phyloP scores from a whole-genome alignment of 2,329 filamentous ascomycete species.

The Chlorencoelia australis region DNA sequence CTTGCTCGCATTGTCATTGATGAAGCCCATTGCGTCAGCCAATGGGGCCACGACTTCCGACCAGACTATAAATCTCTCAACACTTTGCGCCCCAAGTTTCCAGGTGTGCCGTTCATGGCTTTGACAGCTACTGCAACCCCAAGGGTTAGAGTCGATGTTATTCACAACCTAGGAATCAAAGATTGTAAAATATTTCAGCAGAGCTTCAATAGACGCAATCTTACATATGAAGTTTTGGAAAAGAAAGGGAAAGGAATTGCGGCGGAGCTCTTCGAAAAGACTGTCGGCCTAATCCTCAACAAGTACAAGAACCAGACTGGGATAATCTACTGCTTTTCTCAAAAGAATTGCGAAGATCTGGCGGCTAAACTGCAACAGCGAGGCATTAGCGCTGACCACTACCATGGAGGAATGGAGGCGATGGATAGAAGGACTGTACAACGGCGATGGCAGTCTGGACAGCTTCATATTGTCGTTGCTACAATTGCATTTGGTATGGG shows the following conservation, averaged over 20 bases:
- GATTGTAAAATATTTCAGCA: constrained; percentile 72
- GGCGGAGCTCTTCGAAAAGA: constrained; percentile 32
- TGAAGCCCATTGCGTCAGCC: constrained; percentile 97
- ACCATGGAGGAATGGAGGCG: constrained; percentile 70
- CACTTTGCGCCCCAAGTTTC: constrained; percentile 59
- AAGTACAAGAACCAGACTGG: constrained; percentile 66
- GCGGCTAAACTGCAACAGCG: constrained; percentile 55
- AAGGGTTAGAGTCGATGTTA: constrained; percentile 85
- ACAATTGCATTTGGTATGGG: constrained; percentile 99
- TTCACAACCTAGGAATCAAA: constrained; percentile 76
- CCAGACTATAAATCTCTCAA: constrained; percentile 90
- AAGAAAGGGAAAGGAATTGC: constrained; percentile 32
- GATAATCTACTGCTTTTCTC: constrained; percentile 87
- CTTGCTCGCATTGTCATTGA: constrained; percentile 92
- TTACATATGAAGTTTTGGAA: constrained; percentile 73
- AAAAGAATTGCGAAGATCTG: constrained; percentile 72
- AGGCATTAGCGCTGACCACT: constrained; percentile 68
- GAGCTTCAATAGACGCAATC: constrained; percentile 94
- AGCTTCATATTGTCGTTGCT: constrained; percentile 82
- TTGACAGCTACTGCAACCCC: constrained; percentile 90
- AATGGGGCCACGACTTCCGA: constrained; percentile 98
- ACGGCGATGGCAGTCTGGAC: constrained; percentile 69
- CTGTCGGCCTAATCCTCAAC: constrained; percentile 56
- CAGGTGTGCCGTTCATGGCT: constrained; percentile 81
- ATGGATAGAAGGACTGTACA: constrained; percentile 63